Percentiles rank a stretch among this genome's conserved stretches.
These are phyloP conservation scores for Penicillium odoratum DNA, from an alignment of 495 filamentous ascomycete species.

Conservation along the genomic window DNA sequence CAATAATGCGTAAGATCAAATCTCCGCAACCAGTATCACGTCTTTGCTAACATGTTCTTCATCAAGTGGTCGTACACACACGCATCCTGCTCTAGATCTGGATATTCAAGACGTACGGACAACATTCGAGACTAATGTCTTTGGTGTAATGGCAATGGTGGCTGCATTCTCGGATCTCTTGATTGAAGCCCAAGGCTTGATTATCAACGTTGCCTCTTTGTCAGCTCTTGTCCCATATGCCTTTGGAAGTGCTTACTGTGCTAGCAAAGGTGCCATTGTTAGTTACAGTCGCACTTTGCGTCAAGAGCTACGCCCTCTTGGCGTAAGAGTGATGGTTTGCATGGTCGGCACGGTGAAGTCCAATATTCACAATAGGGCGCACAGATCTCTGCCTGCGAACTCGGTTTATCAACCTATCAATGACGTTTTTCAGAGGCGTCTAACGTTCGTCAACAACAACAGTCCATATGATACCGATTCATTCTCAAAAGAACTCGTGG, in stretches of 20 bases:
- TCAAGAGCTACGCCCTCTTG: neutral
- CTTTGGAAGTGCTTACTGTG: neutral
- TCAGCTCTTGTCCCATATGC: neutral
- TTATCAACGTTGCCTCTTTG: neutral
- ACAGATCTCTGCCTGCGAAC: neutral
- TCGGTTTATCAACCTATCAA: neutral
- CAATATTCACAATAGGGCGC: neutral
- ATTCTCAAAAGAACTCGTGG: neutral
- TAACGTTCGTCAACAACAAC: neutral
- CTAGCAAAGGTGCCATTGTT: neutral
- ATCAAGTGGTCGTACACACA: neutral
- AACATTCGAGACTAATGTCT: conserved; percentile 2
- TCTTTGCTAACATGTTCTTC: neutral
- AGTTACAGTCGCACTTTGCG: neutral
- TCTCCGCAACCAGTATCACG: neutral
- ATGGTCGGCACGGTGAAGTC: neutral
- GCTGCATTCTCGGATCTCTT: neutral
- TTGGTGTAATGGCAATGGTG: neutral
- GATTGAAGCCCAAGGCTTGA: neutral
- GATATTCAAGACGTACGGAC: neutral
- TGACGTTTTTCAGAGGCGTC: neutral
- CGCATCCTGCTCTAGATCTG: neutral
- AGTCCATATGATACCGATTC: neutral
- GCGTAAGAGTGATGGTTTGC: neutral
- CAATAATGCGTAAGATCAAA: neutral